A percentile compares a stretch with the other conserved stretches of the same genome.
Conservation (phyloP, 768 basidiomycete genomes). For the Suillus lakei region DNA sequence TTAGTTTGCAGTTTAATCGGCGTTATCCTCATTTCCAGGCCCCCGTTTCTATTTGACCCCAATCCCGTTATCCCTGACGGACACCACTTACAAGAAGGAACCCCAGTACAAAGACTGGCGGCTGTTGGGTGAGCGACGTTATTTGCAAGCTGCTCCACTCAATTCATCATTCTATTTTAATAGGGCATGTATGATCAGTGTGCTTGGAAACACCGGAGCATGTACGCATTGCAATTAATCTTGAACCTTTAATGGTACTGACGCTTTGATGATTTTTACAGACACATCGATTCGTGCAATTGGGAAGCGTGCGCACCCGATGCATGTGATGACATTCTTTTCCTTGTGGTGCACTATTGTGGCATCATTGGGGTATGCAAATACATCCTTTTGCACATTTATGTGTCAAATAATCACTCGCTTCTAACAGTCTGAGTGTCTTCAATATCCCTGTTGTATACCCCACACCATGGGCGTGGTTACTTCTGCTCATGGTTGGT, state of each 20-base stretch:
- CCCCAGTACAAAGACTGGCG: conserved; percentile 47
- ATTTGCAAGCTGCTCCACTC: not conserved
- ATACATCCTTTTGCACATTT: too few relatives aligned
- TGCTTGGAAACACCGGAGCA: too few relatives aligned
- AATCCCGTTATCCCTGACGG: too few relatives aligned
- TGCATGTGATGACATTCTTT: conserved; percentile 75
- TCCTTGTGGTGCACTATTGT: conserved; percentile 54
- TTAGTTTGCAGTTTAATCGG: conserved; percentile 71
- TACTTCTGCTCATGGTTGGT: conserved; percentile 15
- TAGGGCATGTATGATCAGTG: conserved; percentile 66
- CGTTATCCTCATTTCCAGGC: too few relatives aligned
- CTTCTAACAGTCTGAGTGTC: conserved; percentile 13
- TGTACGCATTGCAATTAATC: conserved; percentile 45
- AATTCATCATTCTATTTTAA: not conserved
- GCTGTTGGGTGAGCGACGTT: conserved; percentile 56
- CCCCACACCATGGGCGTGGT: conserved; percentile 21
- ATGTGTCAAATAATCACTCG: not conserved
- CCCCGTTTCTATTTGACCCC: too few relatives aligned
- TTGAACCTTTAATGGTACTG: too few relatives aligned
- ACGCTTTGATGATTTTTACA: conserved; percentile 19
- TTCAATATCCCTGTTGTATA: conserved; percentile 14
- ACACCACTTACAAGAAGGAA: too few relatives aligned
- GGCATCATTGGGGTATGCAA: not conserved
- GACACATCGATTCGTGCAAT: conserved; percentile 65
- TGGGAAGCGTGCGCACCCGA: conserved; percentile 73